Conservation (phyloP, 257 asterid species). For the Solanum appendiculatum region DNA sequence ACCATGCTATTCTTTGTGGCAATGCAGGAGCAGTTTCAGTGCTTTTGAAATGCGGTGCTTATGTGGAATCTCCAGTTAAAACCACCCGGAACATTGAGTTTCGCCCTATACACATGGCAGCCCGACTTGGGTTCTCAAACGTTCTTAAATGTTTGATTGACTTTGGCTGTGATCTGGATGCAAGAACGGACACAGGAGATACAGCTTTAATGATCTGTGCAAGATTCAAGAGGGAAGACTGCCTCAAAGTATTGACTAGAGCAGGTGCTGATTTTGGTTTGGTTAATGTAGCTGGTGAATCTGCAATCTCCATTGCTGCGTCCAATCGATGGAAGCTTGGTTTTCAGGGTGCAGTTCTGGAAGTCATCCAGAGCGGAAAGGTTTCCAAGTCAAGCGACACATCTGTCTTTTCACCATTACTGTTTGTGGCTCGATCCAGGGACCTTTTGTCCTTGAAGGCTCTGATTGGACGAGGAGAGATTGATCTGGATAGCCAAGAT, state of each 20-base stretch:
- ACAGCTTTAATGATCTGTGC: slow-evolving; percentile 52
- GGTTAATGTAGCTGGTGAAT: slow-evolving; percentile 41
- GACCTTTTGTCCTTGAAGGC: slow-evolving; percentile 44
- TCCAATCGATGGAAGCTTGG: slow-evolving; percentile 34
- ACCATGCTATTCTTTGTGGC: slow-evolving; percentile 70
- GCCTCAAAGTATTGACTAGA: slow-evolving; percentile 46
- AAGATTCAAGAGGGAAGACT: slow-evolving; percentile 40
- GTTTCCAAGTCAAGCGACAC: slow-evolving; percentile 39
- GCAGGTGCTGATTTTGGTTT: slow-evolving; percentile 72
- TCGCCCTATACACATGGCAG: slow-evolving; percentile 60
- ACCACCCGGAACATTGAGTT: slow-evolving; percentile 37
- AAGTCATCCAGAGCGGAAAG: slow-evolving; percentile 37
- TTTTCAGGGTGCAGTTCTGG: slow-evolving; percentile 45
- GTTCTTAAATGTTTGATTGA: slow-evolving; percentile 46
- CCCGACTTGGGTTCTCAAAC: slow-evolving; percentile 45
- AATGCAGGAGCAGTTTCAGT: slow-evolving; percentile 38
- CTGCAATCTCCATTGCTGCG: slow-evolving; percentile 34
- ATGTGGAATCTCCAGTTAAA: slow-evolving; percentile 36
- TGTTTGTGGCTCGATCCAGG: slow-evolving; percentile 60
- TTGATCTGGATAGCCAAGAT: slow-evolving; percentile 52
- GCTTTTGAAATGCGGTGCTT: slow-evolving; percentile 42
- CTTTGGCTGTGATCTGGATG: slow-evolving; percentile 50
- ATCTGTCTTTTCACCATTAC: slow-evolving; percentile 42
- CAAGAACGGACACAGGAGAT: slow-evolving; percentile 44
- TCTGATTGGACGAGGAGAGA: slow-evolving; percentile 26